Percentiles rank a stretch among this genome's conserved stretches.
Evolutionary conservation across 495 filamentous ascomycete species (phyloP).

Genomic region (Parathielavia hyrcaniae): DNA sequence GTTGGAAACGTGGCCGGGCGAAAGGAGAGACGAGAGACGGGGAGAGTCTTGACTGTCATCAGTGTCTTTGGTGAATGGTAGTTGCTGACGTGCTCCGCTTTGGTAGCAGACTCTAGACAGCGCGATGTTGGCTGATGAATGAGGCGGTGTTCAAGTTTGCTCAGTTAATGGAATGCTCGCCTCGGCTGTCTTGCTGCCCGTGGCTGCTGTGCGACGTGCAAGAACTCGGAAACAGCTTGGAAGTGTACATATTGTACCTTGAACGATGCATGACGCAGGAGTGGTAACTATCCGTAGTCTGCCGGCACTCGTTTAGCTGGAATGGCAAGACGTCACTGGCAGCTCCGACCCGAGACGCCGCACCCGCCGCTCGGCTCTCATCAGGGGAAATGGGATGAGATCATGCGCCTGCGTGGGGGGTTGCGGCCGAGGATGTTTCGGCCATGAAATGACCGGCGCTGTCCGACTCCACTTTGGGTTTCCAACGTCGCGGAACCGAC

Average conservation of each 20-base stretch:
- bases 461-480: background rate
- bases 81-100: too few species aligned
- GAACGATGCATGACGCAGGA: background rate
- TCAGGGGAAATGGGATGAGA: background rate
- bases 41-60: too few species aligned
- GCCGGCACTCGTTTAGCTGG: background rate
- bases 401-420: background rate
- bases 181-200: background rate
- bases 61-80: too few species aligned
- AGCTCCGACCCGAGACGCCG: background rate
- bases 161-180: too few species aligned
- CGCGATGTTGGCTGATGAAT: too few species aligned
- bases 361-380: background rate
- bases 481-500: background rate
- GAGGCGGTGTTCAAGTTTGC: too few species aligned
- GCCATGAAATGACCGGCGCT: conserved; percentile 2
- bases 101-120: too few species aligned
- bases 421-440: background rate
- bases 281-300: background rate
- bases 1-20: too few species aligned
- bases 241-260: too few species aligned
- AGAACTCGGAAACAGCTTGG: too few species aligned
- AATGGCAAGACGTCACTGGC: background rate
- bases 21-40: too few species aligned
- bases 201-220: background rate